Percentiles rank a stretch among this genome's conserved stretches.
phyloP scores from a whole-genome alignment of 1,284 basidiomycete species.

The Fistulina hepatica region DNA sequence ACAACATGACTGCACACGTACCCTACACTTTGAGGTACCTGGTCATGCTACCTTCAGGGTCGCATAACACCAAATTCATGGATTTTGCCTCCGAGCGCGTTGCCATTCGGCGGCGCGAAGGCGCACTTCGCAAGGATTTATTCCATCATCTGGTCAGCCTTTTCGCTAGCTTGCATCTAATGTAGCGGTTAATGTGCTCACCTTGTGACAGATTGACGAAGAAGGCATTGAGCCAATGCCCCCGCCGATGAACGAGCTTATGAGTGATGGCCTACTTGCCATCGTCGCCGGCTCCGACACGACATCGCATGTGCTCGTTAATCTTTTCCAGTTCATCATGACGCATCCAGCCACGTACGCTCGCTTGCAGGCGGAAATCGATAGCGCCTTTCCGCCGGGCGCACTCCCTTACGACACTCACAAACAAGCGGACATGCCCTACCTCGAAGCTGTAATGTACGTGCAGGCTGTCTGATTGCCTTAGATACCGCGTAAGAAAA shows the following conservation, averaged over 20 bases:
- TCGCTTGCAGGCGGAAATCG: slow-evolving; percentile 22
- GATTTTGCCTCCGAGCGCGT: slow-evolving; percentile 17
- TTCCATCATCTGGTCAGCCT: slow-evolving; percentile 28
- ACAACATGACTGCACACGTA: slow-evolving; percentile 13
- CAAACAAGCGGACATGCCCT: slow-evolving; percentile 20
- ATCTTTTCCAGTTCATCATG: slow-evolving; percentile 22
- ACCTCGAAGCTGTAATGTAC: slow-evolving; percentile 25
- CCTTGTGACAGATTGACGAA: slow-evolving; percentile 20
- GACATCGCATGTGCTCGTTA: slow-evolving; percentile 21
- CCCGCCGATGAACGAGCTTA: slow-evolving; percentile 18
- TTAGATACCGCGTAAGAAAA: slow-evolving; percentile 1
- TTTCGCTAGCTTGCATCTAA: neutral
- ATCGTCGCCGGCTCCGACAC: slow-evolving; percentile 31
- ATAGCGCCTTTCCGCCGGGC: slow-evolving; percentile 10
- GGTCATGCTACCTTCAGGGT: slow-evolving; percentile 15
- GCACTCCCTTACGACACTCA: slow-evolving; percentile 11
- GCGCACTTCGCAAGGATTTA: slow-evolving; percentile 24
- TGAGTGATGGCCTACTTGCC: slow-evolving; percentile 25
- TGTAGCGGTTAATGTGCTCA: neutral
- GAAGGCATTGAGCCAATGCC: slow-evolving; percentile 17
- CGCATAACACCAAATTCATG: slow-evolving; percentile 16
- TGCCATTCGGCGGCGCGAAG: slow-evolving; percentile 17
- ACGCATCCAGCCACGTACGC: slow-evolving; percentile 20
- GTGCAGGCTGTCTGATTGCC: slow-evolving; percentile 6
- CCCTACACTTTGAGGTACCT: slow-evolving; percentile 23